These are phyloP conservation scores for Macrophomina tecta DNA, from an alignment of 2,329 filamentous ascomycete genomes.

Conservation along the genomic window DNA sequence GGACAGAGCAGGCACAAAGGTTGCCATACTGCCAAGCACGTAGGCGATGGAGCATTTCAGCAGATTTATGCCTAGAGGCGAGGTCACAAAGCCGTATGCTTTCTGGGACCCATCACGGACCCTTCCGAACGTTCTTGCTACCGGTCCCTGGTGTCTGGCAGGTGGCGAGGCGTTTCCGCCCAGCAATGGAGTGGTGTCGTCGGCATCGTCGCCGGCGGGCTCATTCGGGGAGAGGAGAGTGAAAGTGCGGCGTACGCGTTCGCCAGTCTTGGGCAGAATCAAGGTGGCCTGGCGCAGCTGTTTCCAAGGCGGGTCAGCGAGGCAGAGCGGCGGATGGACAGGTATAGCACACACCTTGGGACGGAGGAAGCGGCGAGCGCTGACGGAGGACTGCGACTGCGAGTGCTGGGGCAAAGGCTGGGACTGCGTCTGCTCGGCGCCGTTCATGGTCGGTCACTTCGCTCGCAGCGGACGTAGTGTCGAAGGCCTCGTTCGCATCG, in stretches of 20 bases:
- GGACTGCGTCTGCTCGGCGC: conserved; percentile 31
- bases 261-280: conserved; percentile 83
- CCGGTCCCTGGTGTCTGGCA: conserved; percentile 39
- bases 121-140: conserved; percentile 43
- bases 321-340: not conserved
- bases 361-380: conserved; percentile 44
- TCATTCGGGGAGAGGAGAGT: conserved; percentile 68
- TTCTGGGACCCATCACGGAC: conserved; percentile 45
- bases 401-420: conserved; percentile 29
- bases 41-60: conserved; percentile 93
- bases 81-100: conserved; percentile 67
- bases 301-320: conserved; percentile 32
- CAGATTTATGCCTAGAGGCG: conserved; percentile 77
- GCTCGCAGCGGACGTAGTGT: conserved; percentile 3
- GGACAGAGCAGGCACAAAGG: conserved; percentile 77
- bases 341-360: conserved; percentile 35
- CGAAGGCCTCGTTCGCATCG: conserved; percentile 12
- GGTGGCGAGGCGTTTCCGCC: conserved; percentile 29
- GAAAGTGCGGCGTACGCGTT: conserved; percentile 80
- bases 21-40: conserved; percentile 82
- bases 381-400: conserved; percentile 30
- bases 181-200: conserved; percentile 63
- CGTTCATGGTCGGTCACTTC: conserved; percentile 29
- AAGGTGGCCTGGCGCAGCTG: conserved; percentile 84
- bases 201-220: conserved; percentile 67